phyloP scores from a whole-genome alignment of 805 yeast species.

The Metschnikowia rubicola region DNA sequence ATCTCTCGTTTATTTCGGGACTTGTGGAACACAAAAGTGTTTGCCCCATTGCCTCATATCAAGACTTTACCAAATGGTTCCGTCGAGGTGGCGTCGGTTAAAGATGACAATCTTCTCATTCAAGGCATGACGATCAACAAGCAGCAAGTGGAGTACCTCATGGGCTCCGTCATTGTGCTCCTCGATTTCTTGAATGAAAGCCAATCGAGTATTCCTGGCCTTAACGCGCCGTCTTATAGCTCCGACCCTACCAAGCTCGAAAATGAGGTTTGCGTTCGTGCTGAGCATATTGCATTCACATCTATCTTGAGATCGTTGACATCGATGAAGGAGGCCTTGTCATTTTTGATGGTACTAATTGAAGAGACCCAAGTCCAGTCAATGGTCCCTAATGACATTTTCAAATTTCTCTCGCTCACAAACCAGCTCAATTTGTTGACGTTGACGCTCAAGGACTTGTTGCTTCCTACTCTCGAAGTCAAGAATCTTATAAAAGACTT shows the following conservation, averaged over 20 bases:
- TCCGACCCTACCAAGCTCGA: conserved; percentile 47
- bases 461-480: conserved; percentile 64
- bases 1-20: conserved; percentile 75
- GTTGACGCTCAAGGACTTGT: conserved; percentile 69
- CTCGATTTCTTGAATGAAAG: conserved; percentile 68
- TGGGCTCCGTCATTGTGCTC: conserved; percentile 67
- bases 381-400: conserved; percentile 56
- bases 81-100: conserved; percentile 35
- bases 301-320: conserved; percentile 71
- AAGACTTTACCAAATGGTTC: conserved; percentile 35
- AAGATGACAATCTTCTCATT: conserved; percentile 43
- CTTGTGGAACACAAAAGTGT: conserved; percentile 73
- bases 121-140: conserved; percentile 45
- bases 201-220: conserved; percentile 58
- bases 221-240: conserved; percentile 54
- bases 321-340: conserved; percentile 83
- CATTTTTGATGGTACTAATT: conserved; percentile 76
- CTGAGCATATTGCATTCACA: conserved; percentile 85
- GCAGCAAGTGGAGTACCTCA: conserved; percentile 59
- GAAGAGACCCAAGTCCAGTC: conserved; percentile 58
- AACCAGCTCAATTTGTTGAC: conserved; percentile 65
- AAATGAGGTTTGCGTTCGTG: conserved; percentile 73
- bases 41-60: conserved; percentile 45
- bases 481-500: conserved; percentile 76
- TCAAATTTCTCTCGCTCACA: conserved; percentile 64